These are phyloP conservation scores for Wickerhamiella vanderwaltii DNA, from an alignment of 805 yeast species.

Conservation along the genomic window DNA sequence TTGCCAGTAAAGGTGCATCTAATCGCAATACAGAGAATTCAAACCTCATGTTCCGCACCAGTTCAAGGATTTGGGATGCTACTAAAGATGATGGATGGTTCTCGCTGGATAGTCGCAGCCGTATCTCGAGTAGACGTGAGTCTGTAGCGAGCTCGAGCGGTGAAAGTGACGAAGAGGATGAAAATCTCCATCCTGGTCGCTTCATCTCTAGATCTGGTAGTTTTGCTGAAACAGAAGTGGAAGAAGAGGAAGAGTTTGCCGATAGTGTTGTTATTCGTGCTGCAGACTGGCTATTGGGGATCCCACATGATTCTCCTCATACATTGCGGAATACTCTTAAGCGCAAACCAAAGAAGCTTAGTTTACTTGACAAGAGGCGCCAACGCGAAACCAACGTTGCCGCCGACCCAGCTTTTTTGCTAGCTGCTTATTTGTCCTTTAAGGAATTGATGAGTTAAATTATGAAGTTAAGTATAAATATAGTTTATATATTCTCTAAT, in stretches of 20 bases:
- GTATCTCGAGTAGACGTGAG: conserved; percentile 14
- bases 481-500: neutral
- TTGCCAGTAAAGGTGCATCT: neutral
- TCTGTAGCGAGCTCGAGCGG: conserved; percentile 9
- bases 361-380: conserved; percentile 9
- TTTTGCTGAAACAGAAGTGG: conserved; percentile 1
- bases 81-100: conserved; percentile 15
- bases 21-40: conserved; percentile 15
- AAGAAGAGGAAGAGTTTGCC: conserved; percentile 6
- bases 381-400: conserved; percentile 11
- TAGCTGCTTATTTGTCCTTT: conserved; percentile 10
- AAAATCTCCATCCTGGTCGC: conserved; percentile 10
- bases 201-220: neutral
- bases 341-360: conserved; percentile 4
- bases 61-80: conserved; percentile 23
- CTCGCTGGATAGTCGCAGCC: conserved; percentile 14
- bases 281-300: conserved; percentile 14
- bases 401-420: conserved; percentile 14
- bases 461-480: neutral
- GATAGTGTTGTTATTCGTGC: conserved; percentile 7
- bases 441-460: neutral
- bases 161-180: conserved; percentile 9
- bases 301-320: conserved; percentile 13
- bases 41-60: conserved; percentile 21
- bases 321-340: conserved; percentile 10